These are phyloP conservation scores for Raffaelea arxii DNA, from an alignment of 2,329 filamentous ascomycete species.

Conservation along the genomic window DNA sequence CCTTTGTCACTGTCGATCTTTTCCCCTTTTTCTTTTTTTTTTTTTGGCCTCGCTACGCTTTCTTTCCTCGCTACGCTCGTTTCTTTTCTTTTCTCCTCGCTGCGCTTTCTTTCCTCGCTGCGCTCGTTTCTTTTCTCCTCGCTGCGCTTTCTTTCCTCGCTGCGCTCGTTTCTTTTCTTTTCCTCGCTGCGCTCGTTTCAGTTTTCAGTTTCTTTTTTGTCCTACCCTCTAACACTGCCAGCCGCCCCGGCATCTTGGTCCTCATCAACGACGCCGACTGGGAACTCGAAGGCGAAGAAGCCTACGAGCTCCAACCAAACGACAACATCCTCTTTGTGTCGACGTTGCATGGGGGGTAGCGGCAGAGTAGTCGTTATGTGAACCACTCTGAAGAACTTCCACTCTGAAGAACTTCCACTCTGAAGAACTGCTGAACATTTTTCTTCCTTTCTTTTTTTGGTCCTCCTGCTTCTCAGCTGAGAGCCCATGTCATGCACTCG, in stretches of 20 bases:
- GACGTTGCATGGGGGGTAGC: constrained; percentile 83
- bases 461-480: too few relatives aligned
- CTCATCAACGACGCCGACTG: constrained; percentile 97
- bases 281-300: constrained; percentile 92
- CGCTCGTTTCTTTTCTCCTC: too few relatives aligned
- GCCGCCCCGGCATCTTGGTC: constrained; percentile 89
- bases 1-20: too few relatives aligned
- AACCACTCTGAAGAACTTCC: too few relatives aligned
- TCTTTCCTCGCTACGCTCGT: neutral
- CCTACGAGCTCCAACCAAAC: constrained; percentile 69
- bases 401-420: too few relatives aligned
- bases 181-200: neutral
- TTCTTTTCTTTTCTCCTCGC: neutral
- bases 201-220: neutral
- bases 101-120: neutral
- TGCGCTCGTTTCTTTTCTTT: neutral
- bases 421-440: too few relatives aligned
- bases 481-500: too few relatives aligned
- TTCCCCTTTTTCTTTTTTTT: too few relatives aligned
- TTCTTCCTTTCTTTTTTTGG: too few relatives aligned
- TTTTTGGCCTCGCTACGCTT: neutral
- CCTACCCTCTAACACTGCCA: constrained; percentile 25
- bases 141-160: neutral
- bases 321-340: constrained; percentile 96
- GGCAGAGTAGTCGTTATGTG: too few relatives aligned